Evolutionary conservation across 495 filamentous ascomycete species (phyloP).

Genomic region (Daldinia loculata): DNA sequence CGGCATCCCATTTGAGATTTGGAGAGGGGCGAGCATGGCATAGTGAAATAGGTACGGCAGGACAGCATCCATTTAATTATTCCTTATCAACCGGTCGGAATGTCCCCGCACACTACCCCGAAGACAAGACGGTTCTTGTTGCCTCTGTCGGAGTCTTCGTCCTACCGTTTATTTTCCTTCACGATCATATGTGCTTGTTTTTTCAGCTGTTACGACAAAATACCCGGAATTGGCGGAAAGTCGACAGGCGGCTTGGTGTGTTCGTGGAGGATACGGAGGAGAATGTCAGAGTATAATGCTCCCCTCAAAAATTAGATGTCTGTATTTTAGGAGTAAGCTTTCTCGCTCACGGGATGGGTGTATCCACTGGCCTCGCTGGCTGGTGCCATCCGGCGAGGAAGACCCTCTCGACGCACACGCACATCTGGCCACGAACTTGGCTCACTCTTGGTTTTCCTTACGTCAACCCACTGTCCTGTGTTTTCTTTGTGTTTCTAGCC

Average conservation of each 20-base stretch:
- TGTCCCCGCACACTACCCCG: slow-evolving; percentile 1
- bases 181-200: slow-evolving; percentile 42
- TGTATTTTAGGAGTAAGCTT: slow-evolving; percentile 51
- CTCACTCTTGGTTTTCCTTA: slow-evolving; percentile 48
- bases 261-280: slow-evolving; percentile 45
- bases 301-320: slow-evolving; percentile 45
- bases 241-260: slow-evolving; percentile 41
- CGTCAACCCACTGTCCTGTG: slow-evolving; percentile 43
- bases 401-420: slow-evolving; percentile 38
- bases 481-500: slow-evolving; percentile 46
- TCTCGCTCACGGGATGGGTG: slow-evolving; percentile 35
- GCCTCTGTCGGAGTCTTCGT: slow-evolving; percentile 30
- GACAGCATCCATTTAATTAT: slow-evolving; percentile 35
- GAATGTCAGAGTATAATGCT: slow-evolving; percentile 40
- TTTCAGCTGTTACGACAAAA: slow-evolving; percentile 46
- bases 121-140: slow-evolving; percentile 25
- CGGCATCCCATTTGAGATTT: slow-evolving; percentile 8
- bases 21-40: slow-evolving; percentile 23
- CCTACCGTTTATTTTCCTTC: slow-evolving; percentile 39
- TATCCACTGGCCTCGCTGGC: slow-evolving; percentile 40
- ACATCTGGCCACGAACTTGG: slow-evolving; percentile 42
- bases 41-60: slow-evolving; percentile 41
- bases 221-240: slow-evolving; percentile 46
- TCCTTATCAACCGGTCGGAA: slow-evolving; percentile 30
- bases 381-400: slow-evolving; percentile 37